Evolutionary conservation across 257 asterid species (phyloP), one percentile per base, ranked within the genome.

Genomic region (Phtheirospermum japonicum): DNA sequence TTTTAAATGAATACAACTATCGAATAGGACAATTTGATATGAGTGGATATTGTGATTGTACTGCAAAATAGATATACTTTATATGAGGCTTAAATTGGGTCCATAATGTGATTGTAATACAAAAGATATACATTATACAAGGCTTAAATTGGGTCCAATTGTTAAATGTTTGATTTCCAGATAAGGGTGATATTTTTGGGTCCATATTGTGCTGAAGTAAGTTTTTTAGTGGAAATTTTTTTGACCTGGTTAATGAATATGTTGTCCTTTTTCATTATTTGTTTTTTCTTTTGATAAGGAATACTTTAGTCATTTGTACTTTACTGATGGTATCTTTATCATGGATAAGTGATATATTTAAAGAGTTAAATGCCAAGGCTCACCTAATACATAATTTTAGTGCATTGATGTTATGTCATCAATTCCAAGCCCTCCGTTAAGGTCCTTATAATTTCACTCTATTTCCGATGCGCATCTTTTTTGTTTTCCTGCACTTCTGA

Each of bases 61-160:
- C 20, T 17, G 17, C 19, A 61, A 31, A n/a, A 14, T 23, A 61
- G 31, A 42, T 57, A 26, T 56, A 55, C 57, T 36, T 43, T 42
- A 7, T 39, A 39, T 11, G 14, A 39, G 3, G 40, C 42, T 36
- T 23, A 23, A 23, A 23, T 23, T 23, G 28, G 28, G 28, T 3
- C 28, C 28, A 23, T 16, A 16, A 14, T 30, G 32, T 61, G n/a
- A 26, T 37, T 37, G 4, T 59, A 59, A 19, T 17, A 37, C 19
- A 61, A 9, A 9, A 9, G 11, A 3, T 39, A 39, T 10, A n/a
- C 11, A 39, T 2, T 39, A 39, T 43, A 45, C 33, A 14, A 56
- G 9, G 12, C 66, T 30, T 30, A 43, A 45, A 30, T 26, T 31
- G 16, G 43, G 28, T 46, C 45, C 17, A 40, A 39, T 39, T 39